These are phyloP conservation scores for Dendrobium huoshanense DNA, from an alignment of 106 monocot species.

Conservation along the genomic window DNA sequence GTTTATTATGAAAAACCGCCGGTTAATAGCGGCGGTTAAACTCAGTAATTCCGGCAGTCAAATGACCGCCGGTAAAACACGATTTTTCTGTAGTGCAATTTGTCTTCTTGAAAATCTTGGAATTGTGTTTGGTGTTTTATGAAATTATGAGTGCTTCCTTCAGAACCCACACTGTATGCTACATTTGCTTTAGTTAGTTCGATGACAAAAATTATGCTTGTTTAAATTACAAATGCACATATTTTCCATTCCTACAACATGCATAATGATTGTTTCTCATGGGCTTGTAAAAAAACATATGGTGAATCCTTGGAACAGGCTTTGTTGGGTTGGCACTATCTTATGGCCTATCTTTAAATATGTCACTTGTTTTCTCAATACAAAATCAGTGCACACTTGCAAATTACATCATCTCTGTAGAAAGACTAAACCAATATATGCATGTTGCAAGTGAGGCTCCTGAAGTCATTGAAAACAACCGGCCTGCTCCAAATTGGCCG, in stretches of 20 bases:
- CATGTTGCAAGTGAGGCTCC: constrained; percentile 76
- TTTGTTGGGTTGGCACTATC: constrained; percentile 91
- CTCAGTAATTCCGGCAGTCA: too few species aligned
- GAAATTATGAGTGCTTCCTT: too few species aligned
- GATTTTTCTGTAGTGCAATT: too few species aligned
- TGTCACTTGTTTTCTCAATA: constrained; percentile 67
- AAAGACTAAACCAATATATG: constrained; percentile 89
- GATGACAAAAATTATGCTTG: background rate
- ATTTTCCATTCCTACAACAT: background rate
- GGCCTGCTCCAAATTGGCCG: constrained; percentile 71
- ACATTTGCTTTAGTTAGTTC: too few species aligned
- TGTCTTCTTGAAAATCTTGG: too few species aligned
- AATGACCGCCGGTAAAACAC: too few species aligned
- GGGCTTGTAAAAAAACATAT: background rate
- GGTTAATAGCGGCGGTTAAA: too few species aligned
- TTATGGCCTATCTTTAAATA: constrained; percentile 89
- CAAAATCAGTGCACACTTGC: constrained; percentile 84
- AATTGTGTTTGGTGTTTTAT: too few species aligned
- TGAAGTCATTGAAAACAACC: constrained; percentile 48
- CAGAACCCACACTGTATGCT: too few species aligned
- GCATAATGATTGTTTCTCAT: background rate
- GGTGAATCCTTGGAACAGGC: constrained; percentile 29
- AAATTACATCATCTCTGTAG: constrained; percentile 88
- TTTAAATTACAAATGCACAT: background rate
- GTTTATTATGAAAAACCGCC: too few species aligned